phyloP scores from a whole-genome alignment of 331 rosid genomes.

The Arachis monticola region DNA sequence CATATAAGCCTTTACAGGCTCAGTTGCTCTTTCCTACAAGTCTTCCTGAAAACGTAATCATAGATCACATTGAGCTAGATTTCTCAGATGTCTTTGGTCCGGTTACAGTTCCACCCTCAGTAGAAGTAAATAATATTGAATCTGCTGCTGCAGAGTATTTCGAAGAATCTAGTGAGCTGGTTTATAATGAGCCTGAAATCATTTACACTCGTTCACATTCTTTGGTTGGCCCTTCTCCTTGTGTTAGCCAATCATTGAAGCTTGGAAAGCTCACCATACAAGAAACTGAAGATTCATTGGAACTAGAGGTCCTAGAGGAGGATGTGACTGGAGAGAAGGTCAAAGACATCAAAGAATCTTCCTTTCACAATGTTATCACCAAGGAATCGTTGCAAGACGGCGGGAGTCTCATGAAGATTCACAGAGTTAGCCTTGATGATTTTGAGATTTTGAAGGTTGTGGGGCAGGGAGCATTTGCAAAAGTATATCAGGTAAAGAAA shows the following conservation, averaged over 20 bases:
- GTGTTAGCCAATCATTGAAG: conserved; percentile 73
- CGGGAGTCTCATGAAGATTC: conserved; percentile 44
- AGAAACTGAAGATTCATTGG: conserved; percentile 62
- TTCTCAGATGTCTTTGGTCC: conserved; percentile 95
- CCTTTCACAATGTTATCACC: conserved; percentile 14
- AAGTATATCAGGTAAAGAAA: conserved; percentile 92
- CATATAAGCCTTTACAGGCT: conserved; percentile 48
- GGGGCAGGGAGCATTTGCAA: conserved; percentile 97
- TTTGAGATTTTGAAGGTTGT: conserved; percentile 96
- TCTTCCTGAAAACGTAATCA: conserved; percentile 47
- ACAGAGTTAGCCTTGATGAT: conserved; percentile 75
- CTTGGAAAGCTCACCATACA: conserved; percentile 75
- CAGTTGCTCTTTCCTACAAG: conserved; percentile 53
- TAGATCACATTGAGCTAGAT: conserved; percentile 82
- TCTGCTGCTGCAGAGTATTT: conserved; percentile 34
- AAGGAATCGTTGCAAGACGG: conserved; percentile 50
- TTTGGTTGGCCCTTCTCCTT: conserved; percentile 87
- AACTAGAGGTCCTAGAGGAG: conserved; percentile 52
- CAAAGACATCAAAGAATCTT: conserved; percentile 51
- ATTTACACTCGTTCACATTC: conserved; percentile 86
- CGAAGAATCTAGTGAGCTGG: conserved; percentile 58
- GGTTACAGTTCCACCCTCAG: conserved; percentile 51
- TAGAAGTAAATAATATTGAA: conserved; percentile 58
- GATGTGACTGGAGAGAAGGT: conserved; percentile 39
- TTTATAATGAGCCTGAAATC: conserved; percentile 78